These are phyloP conservation scores for Acacia melanoxylon DNA, from an alignment of 306 rosid genomes.

Conservation along the genomic window DNA sequence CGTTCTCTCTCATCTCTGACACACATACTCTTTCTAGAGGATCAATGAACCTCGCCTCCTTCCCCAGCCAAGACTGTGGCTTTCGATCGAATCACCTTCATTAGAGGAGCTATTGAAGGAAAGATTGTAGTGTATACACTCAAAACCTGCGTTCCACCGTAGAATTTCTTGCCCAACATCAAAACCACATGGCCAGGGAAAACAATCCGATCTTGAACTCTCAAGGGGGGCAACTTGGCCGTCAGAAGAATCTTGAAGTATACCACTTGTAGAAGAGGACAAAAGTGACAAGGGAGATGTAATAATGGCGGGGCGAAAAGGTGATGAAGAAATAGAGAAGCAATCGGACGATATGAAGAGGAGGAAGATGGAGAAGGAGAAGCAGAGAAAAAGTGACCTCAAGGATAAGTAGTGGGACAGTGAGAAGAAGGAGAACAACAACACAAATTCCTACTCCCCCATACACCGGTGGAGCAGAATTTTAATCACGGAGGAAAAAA, in stretches of 20 bases:
- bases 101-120: no score
- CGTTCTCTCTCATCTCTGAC: no score
- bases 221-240: constrained; percentile 21
- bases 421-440: background rate
- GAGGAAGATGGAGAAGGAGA: constrained; percentile 46
- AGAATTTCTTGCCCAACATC: constrained; percentile 21
- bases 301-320: constrained; percentile 49
- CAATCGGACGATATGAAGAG: constrained; percentile 41
- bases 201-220: constrained; percentile 44
- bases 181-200: constrained; percentile 60
- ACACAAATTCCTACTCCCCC: no score
- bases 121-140: no score
- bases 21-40: no score
- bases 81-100: no score
- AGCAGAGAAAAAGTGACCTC: constrained; percentile 50
- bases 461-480: no score
- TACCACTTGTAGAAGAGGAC: constrained; percentile 45
- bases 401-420: constrained; percentile 13
- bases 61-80: no score
- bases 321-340: constrained; percentile 38
- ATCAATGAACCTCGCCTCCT: no score
- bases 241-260: constrained; percentile 43
- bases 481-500: no score
- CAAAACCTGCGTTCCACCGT: no score
- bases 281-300: constrained; percentile 46